phyloP scores from a whole-genome alignment of 176 grass and related monocot species.

The Oryza longistaminata region DNA sequence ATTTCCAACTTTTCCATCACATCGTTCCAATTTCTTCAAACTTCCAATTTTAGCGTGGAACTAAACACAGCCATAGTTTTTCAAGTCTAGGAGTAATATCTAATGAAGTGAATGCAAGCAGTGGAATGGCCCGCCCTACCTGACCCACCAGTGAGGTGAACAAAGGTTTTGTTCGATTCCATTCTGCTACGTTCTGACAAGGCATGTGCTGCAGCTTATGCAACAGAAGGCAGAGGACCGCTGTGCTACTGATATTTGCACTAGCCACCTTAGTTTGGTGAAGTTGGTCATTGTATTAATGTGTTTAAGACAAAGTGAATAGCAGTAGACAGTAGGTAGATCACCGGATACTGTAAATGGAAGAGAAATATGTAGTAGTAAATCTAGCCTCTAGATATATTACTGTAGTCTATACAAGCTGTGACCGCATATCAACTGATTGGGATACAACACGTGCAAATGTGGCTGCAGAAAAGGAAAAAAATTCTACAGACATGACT shows the following conservation, averaged over 20 bases:
- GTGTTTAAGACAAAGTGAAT: conserved; percentile 40
- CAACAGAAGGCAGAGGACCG: conserved; percentile 23
- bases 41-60: too few species aligned
- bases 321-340: not conserved
- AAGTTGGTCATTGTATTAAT: conserved; percentile 37
- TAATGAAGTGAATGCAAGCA: conserved; percentile 6
- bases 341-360: conserved; percentile 6
- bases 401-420: not conserved
- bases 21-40: too few species aligned
- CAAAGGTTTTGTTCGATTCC: conserved; percentile 16
- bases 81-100: not conserved
- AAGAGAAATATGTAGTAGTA: not conserved
- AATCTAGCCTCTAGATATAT: not conserved
- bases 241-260: conserved; percentile 16
- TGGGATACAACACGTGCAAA: not conserved
- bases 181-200: conserved; percentile 30
- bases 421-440: not conserved
- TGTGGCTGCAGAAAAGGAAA: not conserved
- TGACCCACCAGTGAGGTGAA: conserved; percentile 22
- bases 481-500: not conserved
- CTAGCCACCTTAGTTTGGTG: conserved; percentile 26
- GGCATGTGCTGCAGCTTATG: conserved; percentile 37
- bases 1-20: too few species aligned
- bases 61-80: not conserved
- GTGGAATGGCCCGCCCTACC: not conserved